Base-by-base conservation (phyloP, 2,329 filamentous ascomycete species). In the Diaporthe sp. region DNA sequence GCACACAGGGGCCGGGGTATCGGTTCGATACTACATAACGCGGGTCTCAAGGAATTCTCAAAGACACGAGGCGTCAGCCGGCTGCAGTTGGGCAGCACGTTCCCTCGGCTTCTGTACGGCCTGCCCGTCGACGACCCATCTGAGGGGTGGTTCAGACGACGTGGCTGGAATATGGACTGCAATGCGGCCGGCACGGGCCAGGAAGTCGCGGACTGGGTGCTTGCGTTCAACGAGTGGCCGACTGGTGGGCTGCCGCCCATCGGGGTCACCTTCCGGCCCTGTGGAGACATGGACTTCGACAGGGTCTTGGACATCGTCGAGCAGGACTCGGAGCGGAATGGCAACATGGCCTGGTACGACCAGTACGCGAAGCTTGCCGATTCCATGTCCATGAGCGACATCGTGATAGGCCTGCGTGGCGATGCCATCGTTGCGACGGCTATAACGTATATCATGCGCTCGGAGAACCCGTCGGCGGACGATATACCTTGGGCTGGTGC, bases 341-440 rank as follows among this genome's bases (percentile, higher is more conserved):
- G 86, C 46, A 85, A 86, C 60, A 87, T 90, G 78, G 90, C 90
- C 58, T 91, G 90, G 89, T 91, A 88, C 78, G 90, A 92, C 78
- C 89, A 91, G 78, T 92, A 92, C 77, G 86, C 85, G 73, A 86
- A 85, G 77, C 83, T 90, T 13, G 86, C 85, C 60, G 85, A 87
- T 77, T 86, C 87, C 10, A 84, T 84, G 68, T 83, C 87, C 77
- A 83, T 90, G 53, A 84, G 84, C 62, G 89, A 92, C 77, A 86
- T 92, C 71, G 80, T 92, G n/a, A 77, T 92, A 31, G 90, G 87
- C 2, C 79, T 90, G 22, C 86, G 90, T 58, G 85, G 86, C 39
- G 82, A 84, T 28, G 84, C 79, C 2, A 85, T 92, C 61, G 85
- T 91, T 25, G 89, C 89, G 0, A 83, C 87, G 1, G 90, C 90